Base-by-base conservation (phyloP, 2,329 filamentous ascomycete species). In the Botrytis aclada region DNA sequence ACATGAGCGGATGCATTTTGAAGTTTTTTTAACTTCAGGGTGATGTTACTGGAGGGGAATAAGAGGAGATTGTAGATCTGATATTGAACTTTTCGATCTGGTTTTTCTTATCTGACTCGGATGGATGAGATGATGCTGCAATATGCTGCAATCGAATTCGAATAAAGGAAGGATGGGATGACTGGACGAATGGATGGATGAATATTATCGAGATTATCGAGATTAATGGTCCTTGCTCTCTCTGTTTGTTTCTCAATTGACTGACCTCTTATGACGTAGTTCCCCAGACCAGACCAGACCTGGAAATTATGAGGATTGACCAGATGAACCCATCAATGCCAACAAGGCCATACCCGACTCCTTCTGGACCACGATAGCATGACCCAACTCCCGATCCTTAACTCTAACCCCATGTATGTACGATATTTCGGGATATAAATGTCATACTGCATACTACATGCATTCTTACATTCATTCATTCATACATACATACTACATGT, bases 391-490 rank as follows among this genome's bases (percentile, higher is more conserved):
- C 58, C 58, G 58, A 39, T 39, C 34, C 10, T 34, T 16, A 8
- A 47, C 29, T 14, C 16, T 18, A 65, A 65, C 1, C 5, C 41
- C 51, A 56, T 29, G n/a, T 3, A 56, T 18, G 51, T 56, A 56
- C 16, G 14, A 22, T 39, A 10, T 45, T 67, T 54, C 45, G 16
- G 45, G 6, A 67, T 22, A 41, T 29, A 20, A 56, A 41, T 54
- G 64, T 67, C 45, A 41, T 47, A 67, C 64, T 56, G 41, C 47
- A 67, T 29, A n/a, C n/a, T n/a, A n/a, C n/a, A n/a, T n/a, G 18
- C 43, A 65, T 43, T 43, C 41, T 2, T 39, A 25, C 22, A 54
- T 54, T 54, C 4, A 2, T 14, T n/a, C 47, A 54, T 25, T 47
- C 45, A 47, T 47, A 47, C 45, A 47, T 47, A 47, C 45, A 25